Evolutionary conservation across 371 early-diverging fungal genomes (phyloP).

Genomic region (Mortierella sp.): DNA sequence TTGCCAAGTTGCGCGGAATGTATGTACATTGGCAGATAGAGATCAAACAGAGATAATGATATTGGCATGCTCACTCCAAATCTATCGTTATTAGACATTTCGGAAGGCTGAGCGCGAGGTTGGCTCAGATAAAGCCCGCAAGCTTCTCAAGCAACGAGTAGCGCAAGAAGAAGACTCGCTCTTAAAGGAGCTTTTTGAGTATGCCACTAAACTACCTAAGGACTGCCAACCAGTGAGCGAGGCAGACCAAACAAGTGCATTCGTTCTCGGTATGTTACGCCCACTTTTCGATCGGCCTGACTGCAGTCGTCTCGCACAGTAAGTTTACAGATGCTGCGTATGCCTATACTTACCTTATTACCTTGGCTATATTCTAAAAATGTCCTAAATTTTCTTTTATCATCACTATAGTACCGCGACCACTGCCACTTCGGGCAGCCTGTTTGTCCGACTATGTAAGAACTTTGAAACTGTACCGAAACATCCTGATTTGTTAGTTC

Average conservation of each 20-base stretch:
- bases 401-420: conserved; percentile 19
- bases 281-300: conserved; percentile 22
- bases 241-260: conserved; percentile 29
- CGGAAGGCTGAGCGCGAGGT: conserved; percentile 17
- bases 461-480: conserved; percentile 11
- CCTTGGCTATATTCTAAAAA: conserved; percentile 4
- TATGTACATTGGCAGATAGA: conserved; percentile 14
- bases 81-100: conserved; percentile 17
- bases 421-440: conserved; percentile 18
- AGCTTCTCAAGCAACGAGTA: conserved; percentile 24
- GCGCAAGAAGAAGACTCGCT: conserved; percentile 23
- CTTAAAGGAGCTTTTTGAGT: conserved; percentile 24
- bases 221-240: conserved; percentile 17
- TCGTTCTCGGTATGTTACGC: conserved; percentile 27
- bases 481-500: conserved; percentile 15
- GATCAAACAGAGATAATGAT: conserved; percentile 7
- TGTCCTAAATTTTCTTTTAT: conserved; percentile 7
- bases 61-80: conserved; percentile 7
- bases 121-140: conserved; percentile 9
- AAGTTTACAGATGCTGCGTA: conserved; percentile 12
- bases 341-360: not conserved
- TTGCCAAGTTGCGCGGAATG: conserved; percentile 19
- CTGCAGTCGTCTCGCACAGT: conserved; percentile 21
- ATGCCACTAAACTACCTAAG: conserved; percentile 23
- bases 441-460: conserved; percentile 19